Percentiles rank a stretch among this genome's conserved stretches.
Conservation (phyloP, 352 stramenopile genomes). For the Blastocystis sp. region DNA sequence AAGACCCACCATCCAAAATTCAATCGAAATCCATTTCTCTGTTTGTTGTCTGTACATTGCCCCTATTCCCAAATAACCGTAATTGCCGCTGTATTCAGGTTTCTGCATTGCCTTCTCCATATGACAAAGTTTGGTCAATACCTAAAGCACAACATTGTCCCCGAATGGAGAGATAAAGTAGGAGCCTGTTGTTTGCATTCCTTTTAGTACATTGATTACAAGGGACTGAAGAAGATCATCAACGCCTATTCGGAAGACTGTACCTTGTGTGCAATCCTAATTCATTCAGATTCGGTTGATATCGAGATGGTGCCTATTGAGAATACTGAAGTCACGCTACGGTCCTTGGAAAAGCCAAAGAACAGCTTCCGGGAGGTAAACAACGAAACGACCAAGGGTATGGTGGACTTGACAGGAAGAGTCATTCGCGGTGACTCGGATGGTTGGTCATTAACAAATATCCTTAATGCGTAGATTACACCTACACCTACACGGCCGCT, state of each 20-base stretch:
- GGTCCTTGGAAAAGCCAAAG: neutral
- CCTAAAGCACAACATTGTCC: conserved; percentile 53
- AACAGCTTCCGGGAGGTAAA: neutral
- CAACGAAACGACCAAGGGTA: neutral
- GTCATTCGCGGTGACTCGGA: neutral
- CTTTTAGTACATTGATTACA: conserved; percentile 42
- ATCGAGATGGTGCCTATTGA: neutral
- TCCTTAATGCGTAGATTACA: neutral
- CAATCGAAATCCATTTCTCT: neutral
- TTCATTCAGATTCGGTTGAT: neutral
- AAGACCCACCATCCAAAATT: no score
- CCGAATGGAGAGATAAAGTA: conserved; percentile 53
- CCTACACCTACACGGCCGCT: conserved; percentile 1
- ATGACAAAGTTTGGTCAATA: conserved; percentile 53
- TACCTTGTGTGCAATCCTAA: neutral
- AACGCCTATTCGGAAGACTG: neutral
- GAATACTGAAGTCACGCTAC: neutral
- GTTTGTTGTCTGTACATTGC: neutral
- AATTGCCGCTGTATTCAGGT: neutral
- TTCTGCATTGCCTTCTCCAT: neutral
- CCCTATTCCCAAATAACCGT: neutral
- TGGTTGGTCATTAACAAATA: neutral
- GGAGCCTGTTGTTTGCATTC: neutral
- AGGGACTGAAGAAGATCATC: conserved; percentile 52
- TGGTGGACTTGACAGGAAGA: conserved; percentile 20